A percentile compares a stretch with the other conserved stretches of the same genome.
These are phyloP conservation scores for Puccinia polysora DNA, from an alignment of 1,284 basidiomycete genomes.

Conservation along the genomic window DNA sequence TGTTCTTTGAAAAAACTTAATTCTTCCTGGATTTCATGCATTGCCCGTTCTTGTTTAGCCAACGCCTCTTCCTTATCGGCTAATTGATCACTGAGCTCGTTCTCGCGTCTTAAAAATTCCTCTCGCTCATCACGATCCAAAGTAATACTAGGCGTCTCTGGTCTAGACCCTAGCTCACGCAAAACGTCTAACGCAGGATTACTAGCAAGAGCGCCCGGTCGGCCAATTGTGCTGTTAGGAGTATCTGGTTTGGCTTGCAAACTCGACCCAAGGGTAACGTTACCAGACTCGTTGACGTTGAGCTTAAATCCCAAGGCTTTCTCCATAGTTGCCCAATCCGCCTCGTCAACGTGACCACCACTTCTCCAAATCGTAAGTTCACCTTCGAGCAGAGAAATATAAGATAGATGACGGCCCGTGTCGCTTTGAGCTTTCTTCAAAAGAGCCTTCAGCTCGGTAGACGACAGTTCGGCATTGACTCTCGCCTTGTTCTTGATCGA, in stretches of 20 bases:
- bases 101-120: constrained; percentile 92
- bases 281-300: constrained; percentile 58
- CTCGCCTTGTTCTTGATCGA: constrained; percentile 99
- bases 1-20: constrained; percentile 79
- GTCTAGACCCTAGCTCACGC: constrained; percentile 58
- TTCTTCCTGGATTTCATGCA: constrained; percentile 65
- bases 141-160: constrained; percentile 57
- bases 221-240: constrained; percentile 61
- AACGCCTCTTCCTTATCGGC: constrained; percentile 83
- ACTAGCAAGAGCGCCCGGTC: constrained; percentile 50
- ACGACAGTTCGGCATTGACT: constrained; percentile 96
- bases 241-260: constrained; percentile 59
- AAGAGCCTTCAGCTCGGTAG: constrained; percentile 86
- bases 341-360: constrained; percentile 78
- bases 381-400: constrained; percentile 82
- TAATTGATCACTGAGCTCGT: constrained; percentile 88
- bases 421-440: constrained; percentile 85
- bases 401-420: constrained; percentile 75
- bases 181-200: constrained; percentile 73
- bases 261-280: constrained; percentile 47
- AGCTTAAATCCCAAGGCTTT: constrained; percentile 57
- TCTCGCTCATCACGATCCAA: constrained; percentile 95
- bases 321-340: constrained; percentile 72
- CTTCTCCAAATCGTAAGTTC: constrained; percentile 86
- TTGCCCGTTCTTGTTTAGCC: constrained; percentile 64